Evolutionary conservation across 2,329 filamentous ascomycete species (phyloP).

Genomic region (Colletotrichum cereale): DNA sequence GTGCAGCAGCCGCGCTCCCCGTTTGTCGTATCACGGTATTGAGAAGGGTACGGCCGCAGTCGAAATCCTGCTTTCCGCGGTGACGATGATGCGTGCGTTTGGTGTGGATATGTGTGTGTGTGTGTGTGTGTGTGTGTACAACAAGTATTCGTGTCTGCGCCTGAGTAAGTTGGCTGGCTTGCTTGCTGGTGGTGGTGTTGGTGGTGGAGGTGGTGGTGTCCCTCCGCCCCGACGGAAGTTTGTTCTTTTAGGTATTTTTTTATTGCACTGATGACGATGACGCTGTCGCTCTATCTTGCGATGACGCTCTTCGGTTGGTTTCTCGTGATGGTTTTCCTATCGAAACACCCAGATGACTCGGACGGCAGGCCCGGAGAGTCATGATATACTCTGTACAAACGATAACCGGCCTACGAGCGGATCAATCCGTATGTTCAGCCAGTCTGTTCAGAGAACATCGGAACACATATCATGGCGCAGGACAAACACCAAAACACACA

Average conservation of each 20-base stretch:
- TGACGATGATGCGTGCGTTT: slow-evolving; percentile 8
- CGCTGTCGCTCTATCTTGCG: slow-evolving; percentile 8
- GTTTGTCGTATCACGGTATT: neutral
- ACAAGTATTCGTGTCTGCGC: neutral
- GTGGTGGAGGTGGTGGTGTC: neutral
- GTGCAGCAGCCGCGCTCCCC: neutral
- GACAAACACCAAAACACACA: neutral
- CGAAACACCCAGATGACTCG: slow-evolving; percentile 38
- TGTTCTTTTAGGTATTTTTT: neutral
- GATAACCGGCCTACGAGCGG: neutral
- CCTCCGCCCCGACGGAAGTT: slow-evolving; percentile 8
- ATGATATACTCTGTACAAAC: slow-evolving; percentile 30
- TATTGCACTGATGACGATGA: slow-evolving; percentile 10
- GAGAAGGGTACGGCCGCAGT: slow-evolving; percentile 11
- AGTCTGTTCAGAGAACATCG: neutral
- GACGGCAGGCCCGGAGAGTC: slow-evolving; percentile 27
- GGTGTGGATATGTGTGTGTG: neutral
- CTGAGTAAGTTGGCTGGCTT: neutral
- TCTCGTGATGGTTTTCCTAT: slow-evolving; percentile 2
- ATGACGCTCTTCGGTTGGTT: slow-evolving; percentile 20
- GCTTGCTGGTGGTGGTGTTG: neutral
- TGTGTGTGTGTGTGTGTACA: slow-evolving; percentile 3
- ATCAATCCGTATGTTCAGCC: neutral
- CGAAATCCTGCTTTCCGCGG: slow-evolving; percentile 31
- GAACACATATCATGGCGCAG: slow-evolving; percentile 36